These are phyloP conservation scores for Cladophialophora immunda DNA, from an alignment of 2,329 filamentous ascomycete genomes.

Conservation along the genomic window DNA sequence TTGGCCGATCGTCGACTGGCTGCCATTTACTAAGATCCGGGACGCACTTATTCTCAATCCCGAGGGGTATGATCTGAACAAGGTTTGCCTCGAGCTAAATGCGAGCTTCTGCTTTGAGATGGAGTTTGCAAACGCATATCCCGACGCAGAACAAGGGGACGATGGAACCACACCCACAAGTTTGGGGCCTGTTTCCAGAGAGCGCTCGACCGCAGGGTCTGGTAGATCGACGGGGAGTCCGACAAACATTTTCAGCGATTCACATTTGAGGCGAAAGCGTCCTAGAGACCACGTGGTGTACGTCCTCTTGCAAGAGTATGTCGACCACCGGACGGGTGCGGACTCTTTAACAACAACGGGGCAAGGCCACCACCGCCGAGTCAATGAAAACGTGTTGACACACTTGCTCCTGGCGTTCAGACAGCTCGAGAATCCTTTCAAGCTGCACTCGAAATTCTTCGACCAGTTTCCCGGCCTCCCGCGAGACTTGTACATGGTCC, in stretches of 20 bases:
- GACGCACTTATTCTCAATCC: not conserved
- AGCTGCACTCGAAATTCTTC: conserved; percentile 8
- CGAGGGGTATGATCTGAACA: conserved; percentile 7
- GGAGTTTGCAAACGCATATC: conserved; percentile 5
- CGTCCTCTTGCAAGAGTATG: conserved; percentile 6
- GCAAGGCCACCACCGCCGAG: not conserved
- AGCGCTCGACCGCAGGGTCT: not conserved
- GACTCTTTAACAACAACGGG: not conserved
- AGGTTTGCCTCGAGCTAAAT: conserved; percentile 5
- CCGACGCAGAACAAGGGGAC: not conserved
- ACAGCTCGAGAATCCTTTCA: conserved; percentile 11
- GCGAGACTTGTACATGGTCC: conserved; percentile 11
- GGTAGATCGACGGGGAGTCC: not conserved
- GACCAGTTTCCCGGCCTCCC: conserved; percentile 7
- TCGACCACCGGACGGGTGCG: not conserved
- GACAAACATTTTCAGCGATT: not conserved
- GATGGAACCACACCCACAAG: not conserved
- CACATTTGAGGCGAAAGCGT: not conserved
- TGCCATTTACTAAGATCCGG: conserved; percentile 6
- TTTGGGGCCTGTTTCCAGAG: not conserved
- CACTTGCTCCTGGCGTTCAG: conserved; percentile 6
- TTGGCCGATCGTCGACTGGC: conserved; percentile 12
- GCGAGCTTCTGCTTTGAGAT: conserved; percentile 9
- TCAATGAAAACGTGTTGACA: conserved; percentile 10
- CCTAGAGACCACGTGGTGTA: not conserved